Evolutionary conservation across 768 basidiomycete genomes (phyloP), one percentile per base, ranked within the genome.

Genomic region (Amanita polypyramis): DNA sequence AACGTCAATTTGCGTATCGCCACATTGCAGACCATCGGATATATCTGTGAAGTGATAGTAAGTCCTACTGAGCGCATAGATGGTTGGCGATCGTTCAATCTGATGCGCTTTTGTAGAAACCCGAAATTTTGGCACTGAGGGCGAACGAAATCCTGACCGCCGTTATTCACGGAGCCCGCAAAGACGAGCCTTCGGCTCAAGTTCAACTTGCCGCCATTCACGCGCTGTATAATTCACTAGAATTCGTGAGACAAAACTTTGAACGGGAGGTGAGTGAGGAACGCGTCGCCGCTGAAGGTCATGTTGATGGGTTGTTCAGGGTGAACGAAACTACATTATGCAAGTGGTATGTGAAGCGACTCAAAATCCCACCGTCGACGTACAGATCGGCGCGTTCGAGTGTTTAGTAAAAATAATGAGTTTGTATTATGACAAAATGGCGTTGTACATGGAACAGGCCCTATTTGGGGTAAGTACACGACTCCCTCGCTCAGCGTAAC

Each of bases 291-390:
- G 53, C 15, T 40, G 17, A 30, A 30, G 20, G 29, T 42, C 10
- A n/a, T 39, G 11, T 23, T 51, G 30, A 32, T 21, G 43, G 45
- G 20, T 15, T 35, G 2, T 43, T 6, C 33, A 98, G 92, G 96
- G 96, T 56, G 96, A 99, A 65, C 81, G 96, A 41, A 99, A 98
- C 68, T 98, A 96, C 70, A 98, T 99, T 65, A 99, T 99, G 96
- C 96, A 99, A 70, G 93, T 98, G 36, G 89, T 98, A 14, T 99
- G 96, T 62, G 96, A 98, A 61, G 95, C 95, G 0, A 98, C 96
- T 0, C 96, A 98, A 64, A 93, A 83, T 56, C 51, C 75, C 1
- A 66, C 80, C 1, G 79, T 85, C 2, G 65, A 74, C 30, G 93
- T 98, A 30, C 95, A 98, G 70, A 86, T 96, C n/a, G 90, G 82